Evolutionary conservation across 129 eudicot species (phyloP).

Genomic region (Dittrichia graveolens): DNA sequence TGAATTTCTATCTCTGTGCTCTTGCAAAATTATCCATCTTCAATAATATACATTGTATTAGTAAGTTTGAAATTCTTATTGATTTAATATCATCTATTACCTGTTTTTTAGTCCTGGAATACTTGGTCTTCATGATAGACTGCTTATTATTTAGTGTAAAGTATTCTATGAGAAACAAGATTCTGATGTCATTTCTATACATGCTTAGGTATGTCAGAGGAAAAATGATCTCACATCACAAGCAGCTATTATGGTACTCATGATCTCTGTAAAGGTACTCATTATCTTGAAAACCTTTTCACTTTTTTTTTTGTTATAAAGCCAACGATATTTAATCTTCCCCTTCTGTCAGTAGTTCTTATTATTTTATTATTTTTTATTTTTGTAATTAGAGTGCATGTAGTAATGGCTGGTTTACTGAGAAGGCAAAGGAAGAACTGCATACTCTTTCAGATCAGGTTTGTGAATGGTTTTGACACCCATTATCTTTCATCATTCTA

Average conservation of each 20-base stretch:
- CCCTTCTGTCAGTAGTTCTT: neutral
- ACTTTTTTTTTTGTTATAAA: neutral
- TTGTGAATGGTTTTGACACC: constrained; percentile 18
- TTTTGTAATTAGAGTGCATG: constrained; percentile 65
- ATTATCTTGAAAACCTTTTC: neutral
- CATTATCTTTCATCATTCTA: constrained; percentile 16
- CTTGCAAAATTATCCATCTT: too few species aligned
- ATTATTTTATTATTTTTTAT: constrained; percentile 1
- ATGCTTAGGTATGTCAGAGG: constrained; percentile 62
- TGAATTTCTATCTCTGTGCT: neutral
- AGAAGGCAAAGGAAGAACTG: constrained; percentile 58
- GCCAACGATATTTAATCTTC: neutral
- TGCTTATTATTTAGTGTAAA: neutral
- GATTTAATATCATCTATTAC: neutral
- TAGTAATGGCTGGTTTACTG: constrained; percentile 68
- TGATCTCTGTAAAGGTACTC: constrained; percentile 86
- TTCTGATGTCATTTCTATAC: constrained; percentile 19
- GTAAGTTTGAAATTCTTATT: too few species aligned
- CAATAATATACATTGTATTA: too few species aligned
- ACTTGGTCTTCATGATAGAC: neutral
- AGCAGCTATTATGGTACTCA: constrained; percentile 80
- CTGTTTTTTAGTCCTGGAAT: neutral
- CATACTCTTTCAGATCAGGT: constrained; percentile 68
- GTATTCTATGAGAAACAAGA: neutral
- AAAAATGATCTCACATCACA: constrained; percentile 49